Conservation (phyloP, 768 basidiomycete species). For the Macrolepiota fuliginosa region DNA sequence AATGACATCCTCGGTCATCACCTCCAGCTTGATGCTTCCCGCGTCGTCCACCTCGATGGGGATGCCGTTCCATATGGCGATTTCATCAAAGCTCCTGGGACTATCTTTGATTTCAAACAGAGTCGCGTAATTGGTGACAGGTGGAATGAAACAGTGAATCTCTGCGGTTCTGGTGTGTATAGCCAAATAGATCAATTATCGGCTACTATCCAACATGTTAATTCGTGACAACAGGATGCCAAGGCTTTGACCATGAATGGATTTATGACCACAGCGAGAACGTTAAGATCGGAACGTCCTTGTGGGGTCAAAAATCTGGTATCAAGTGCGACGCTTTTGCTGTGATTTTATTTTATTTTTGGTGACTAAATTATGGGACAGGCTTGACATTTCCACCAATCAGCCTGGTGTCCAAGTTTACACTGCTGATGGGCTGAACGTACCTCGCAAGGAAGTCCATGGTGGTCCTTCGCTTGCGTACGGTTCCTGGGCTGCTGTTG, state of each 20-base stretch:
- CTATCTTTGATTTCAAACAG: conserved; percentile 41
- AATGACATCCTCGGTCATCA: conserved; percentile 33
- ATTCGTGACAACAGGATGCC: conserved; percentile 29
- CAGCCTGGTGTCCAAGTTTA: conserved; percentile 53
- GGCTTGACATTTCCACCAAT: conserved; percentile 47
- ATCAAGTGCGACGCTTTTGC: conserved; percentile 33
- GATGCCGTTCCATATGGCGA: conserved; percentile 38
- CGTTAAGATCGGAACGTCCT: conserved; percentile 28
- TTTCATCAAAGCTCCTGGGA: conserved; percentile 24
- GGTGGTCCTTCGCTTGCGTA: conserved; percentile 44
- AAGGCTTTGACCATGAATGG: conserved; percentile 50
- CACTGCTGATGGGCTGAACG: conserved; percentile 42
- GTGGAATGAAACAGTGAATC: conserved; percentile 29
- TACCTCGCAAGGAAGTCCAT: conserved; percentile 44
- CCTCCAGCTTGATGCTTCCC: conserved; percentile 26
- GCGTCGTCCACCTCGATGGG: conserved; percentile 35
- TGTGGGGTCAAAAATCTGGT: conserved; percentile 50
- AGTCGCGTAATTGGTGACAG: conserved; percentile 28
- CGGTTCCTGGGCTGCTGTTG: conserved; percentile 41
- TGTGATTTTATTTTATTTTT: background rate
- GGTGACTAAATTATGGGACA: conserved; percentile 14
- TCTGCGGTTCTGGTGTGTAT: conserved; percentile 25
- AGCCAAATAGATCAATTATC: background rate
- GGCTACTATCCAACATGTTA: background rate
- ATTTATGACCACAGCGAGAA: conserved; percentile 39